Evolutionary conservation across 2,329 filamentous ascomycete species (phyloP).

Genomic region (Aureobasidium lini): DNA sequence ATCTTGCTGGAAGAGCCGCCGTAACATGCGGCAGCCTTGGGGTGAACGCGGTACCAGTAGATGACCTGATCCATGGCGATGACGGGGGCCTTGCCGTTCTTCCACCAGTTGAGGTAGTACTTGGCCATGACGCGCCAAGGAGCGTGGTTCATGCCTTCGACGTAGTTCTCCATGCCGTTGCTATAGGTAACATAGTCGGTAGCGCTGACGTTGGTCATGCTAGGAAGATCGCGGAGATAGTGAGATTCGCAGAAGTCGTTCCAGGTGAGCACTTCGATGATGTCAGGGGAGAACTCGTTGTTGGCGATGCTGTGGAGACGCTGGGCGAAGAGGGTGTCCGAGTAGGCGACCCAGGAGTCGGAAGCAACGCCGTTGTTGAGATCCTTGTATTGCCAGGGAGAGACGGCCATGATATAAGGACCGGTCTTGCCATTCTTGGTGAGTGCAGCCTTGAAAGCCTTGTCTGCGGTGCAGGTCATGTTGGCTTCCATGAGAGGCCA

Average conservation of each 20-base stretch:
- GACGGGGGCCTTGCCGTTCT: constrained; percentile 26
- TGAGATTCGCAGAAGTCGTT: constrained; percentile 34
- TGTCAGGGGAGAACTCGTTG: constrained; percentile 26
- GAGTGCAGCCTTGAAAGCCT: constrained; percentile 28
- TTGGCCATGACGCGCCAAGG: constrained; percentile 33
- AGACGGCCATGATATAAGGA: constrained; percentile 34
- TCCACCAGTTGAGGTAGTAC: constrained; percentile 33
- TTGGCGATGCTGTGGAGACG: constrained; percentile 19
- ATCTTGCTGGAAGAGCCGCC: constrained; percentile 26
- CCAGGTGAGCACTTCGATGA: constrained; percentile 34
- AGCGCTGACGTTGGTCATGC: constrained; percentile 18
- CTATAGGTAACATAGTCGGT: constrained; percentile 26
- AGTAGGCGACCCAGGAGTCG: constrained; percentile 31
- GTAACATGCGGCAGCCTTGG: constrained; percentile 27
- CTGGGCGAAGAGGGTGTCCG: constrained; percentile 30
- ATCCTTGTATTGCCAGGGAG: constrained; percentile 35
- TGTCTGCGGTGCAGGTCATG: constrained; percentile 26
- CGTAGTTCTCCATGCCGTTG: constrained; percentile 28
- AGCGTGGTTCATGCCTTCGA: constrained; percentile 30
- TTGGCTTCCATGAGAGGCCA: constrained; percentile 30
- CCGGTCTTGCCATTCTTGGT: constrained; percentile 28
- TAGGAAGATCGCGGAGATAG: constrained; percentile 32
- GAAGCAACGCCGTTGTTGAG: constrained; percentile 29
- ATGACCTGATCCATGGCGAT: constrained; percentile 31
- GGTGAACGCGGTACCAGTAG: constrained; percentile 34